Percentiles rank a stretch among this genome's conserved stretches.
Evolutionary conservation across 2,329 filamentous ascomycete genomes (phyloP).

Genomic region (Colletotrichum sp.): DNA sequence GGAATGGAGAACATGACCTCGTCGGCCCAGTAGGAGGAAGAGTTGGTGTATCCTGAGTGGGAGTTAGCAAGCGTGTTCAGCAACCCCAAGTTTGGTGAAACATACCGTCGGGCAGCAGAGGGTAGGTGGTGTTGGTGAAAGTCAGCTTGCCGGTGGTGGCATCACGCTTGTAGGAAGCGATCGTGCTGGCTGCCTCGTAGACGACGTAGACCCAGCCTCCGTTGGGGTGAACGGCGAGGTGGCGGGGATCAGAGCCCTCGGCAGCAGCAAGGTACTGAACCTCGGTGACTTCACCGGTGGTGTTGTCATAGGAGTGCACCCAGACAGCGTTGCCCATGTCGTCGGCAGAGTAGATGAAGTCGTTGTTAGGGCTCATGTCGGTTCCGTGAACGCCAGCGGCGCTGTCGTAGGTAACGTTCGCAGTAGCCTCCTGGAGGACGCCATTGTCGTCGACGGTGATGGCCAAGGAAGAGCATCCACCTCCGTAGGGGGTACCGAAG

Average conservation of each 20-base stretch:
- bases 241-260: constrained; percentile 27
- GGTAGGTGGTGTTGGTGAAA: constrained; percentile 16
- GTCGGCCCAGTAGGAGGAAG: constrained; percentile 9
- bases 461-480: constrained; percentile 23
- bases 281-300: constrained; percentile 22
- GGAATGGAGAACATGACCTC: constrained; percentile 9
- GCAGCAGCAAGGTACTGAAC: constrained; percentile 24
- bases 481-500: constrained; percentile 25
- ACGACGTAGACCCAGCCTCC: constrained; percentile 32
- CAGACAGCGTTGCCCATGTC: constrained; percentile 35
- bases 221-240: constrained; percentile 31
- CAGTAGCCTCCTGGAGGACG: constrained; percentile 13
- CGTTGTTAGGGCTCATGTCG: constrained; percentile 20
- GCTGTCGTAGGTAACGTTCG: constrained; percentile 24
- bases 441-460: constrained; percentile 27
- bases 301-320: constrained; percentile 28
- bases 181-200: constrained; percentile 27
- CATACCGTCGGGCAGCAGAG: constrained; percentile 17
- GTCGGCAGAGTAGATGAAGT: constrained; percentile 34
- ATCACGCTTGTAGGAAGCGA: constrained; percentile 30
- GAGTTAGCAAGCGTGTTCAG: neutral
- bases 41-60: neutral
- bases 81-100: neutral
- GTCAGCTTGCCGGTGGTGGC: neutral
- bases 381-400: constrained; percentile 30